Conservation (phyloP, 257 asterid species). For the Thymus mandschuricus region DNA sequence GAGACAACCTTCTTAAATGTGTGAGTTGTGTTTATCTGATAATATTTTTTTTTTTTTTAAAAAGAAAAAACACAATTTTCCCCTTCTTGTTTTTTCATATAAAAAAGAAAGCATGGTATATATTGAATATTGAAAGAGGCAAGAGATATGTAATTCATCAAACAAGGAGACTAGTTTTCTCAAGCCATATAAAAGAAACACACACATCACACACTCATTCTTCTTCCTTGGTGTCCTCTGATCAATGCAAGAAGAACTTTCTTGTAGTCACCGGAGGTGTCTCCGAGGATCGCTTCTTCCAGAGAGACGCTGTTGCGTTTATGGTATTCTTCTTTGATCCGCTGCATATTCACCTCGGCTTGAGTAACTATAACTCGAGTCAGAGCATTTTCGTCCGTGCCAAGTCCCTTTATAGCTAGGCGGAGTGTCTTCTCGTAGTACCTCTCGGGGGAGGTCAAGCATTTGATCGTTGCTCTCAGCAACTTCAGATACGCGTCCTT, state of each 20-base stretch:
- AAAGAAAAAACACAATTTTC: no score
- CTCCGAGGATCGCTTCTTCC: conserved; percentile 63
- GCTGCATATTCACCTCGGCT: conserved; percentile 73
- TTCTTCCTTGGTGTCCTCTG: conserved; percentile 50
- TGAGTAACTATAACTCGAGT: conserved; percentile 84
- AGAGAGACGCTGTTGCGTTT: conserved; percentile 70
- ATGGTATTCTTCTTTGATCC: conserved; percentile 69
- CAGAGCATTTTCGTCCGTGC: conserved; percentile 83
- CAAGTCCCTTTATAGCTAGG: conserved; percentile 56
- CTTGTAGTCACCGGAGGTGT: conserved; percentile 82
- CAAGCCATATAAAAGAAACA: conserved; percentile 7
- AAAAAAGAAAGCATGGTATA: no score
- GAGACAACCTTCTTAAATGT: no score
- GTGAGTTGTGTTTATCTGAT: no score
- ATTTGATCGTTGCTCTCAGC: conserved; percentile 70
- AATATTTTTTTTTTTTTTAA: no score
- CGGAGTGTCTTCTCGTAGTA: conserved; percentile 76
- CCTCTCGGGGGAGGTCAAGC: conserved; percentile 75
- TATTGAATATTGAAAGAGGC: no score
- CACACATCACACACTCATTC: conserved; percentile 27
- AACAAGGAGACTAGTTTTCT: neutral
- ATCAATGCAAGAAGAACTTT: conserved; percentile 69
- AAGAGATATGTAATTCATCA: neutral
- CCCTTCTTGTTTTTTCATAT: no score
- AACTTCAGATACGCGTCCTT: conserved; percentile 59